Percentiles rank a stretch among this genome's conserved stretches.
Conservation (phyloP, 331 rosid species). For the Quercus phellos region DNA sequence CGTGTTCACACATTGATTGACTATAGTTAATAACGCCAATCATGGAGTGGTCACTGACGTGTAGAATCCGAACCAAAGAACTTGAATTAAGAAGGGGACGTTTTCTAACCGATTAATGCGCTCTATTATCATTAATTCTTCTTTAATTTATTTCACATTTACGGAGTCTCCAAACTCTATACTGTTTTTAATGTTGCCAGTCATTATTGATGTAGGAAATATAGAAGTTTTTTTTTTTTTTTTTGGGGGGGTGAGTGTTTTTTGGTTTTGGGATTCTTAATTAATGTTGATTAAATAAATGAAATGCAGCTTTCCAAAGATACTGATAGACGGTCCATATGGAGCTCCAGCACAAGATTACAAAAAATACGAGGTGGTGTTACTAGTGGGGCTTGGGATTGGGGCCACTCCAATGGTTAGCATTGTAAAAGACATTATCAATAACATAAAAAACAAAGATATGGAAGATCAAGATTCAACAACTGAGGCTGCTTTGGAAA, state of each 20-base stretch:
- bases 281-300: not conserved
- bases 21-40: not conserved
- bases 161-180: too few species aligned
- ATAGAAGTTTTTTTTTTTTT: too few species aligned
- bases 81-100: not conserved
- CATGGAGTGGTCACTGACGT: not conserved
- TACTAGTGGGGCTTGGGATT: conserved; percentile 79
- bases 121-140: not conserved
- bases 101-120: not conserved
- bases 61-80: not conserved
- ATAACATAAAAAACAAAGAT: conserved; percentile 29
- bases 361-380: conserved; percentile 78
- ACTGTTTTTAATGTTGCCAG: too few species aligned
- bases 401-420: conserved; percentile 96
- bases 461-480: conserved; percentile 14
- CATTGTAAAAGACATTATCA: conserved; percentile 71
- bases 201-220: too few species aligned
- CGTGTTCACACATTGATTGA: not conserved
- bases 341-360: conserved; percentile 49
- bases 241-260: too few species aligned
- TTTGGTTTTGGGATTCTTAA: not conserved
- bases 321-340: conserved; percentile 43
- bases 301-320: conserved; percentile 36
- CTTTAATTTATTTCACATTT: not conserved
- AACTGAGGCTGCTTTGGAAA: conserved; percentile 10